Evolutionary conservation across 495 filamentous ascomycete species (phyloP), one percentile per base, ranked within the genome.

Genomic region (Cryomyces antarcticus): DNA sequence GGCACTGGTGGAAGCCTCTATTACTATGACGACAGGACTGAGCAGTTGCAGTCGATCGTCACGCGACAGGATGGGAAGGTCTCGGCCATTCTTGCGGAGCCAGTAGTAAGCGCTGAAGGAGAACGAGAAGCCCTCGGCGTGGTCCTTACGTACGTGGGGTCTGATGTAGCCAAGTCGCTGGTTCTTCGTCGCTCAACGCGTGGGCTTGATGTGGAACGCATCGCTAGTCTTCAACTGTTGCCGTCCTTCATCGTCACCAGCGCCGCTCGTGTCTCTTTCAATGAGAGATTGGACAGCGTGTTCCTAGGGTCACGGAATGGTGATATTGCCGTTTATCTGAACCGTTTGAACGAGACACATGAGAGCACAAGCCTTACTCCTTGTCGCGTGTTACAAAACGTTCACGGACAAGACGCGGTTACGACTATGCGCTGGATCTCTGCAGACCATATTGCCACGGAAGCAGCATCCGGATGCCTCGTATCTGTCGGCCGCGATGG

Each of bases 401-500:
- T 71, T 31, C 75, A 78, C 42, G 64, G 63, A 24, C 66, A 67
- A 46, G 82, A 93, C 42, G 70, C 80, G 9, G 67, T 94, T 40
- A 92, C 77, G 0, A 63, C 66, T 5, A 74, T 95, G 30, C 51
- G 17, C 45, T 57, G 35, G 47, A 41, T 39, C 30, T 12, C 29
- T 4, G 47, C 40, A 5, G 31, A 4, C 9, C 3, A 27, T 17
- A 10, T 51, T 58, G 7, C 55, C 67, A 24, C 60, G 17, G 7
- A 4, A 7, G 17, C 17, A 10, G 9, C 29, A 7, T 30, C 7
- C 10, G 54, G 52, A 24, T 70, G 62, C 36, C 62, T 85, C 33
- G 48, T 92, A 13, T 78, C 79, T 0, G 74, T 77, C 29, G 78
- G 75, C 30, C 71, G 87, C 36, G 79, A 93, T 57, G 82, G 85